Evolutionary conservation across 306 rosid species (phyloP), one percentile per base, ranked within the genome.

Genomic region (Myrica gale): DNA sequence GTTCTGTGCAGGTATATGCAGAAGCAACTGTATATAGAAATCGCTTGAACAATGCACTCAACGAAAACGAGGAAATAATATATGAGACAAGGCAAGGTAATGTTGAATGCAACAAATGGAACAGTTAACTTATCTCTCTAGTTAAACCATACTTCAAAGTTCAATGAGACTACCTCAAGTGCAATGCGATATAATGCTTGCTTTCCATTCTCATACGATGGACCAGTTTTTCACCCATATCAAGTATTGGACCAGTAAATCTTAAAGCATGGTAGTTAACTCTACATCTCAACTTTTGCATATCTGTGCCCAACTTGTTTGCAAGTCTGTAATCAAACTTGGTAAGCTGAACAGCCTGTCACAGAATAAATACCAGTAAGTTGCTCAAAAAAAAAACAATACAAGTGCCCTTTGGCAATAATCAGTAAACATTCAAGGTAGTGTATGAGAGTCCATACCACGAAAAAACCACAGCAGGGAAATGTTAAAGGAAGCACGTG

Each of bases 271-370:
- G 99, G 83, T 96, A 96, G 77, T 96, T 96, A 69, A 87, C 99
- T 84, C 99, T 87, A 72, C 99, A 96, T 86, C 99, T 90, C 85
- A 96, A 79, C 82, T 92, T 96, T 84, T 96, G 99, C 69, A 88
- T 86, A 80, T 96, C 97, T 50, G 97, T 83, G 62, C 79, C 88
- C 91, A 96, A 84, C 85, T 82, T 93, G 89, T 92, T 96, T 83
- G 99, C 87, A 65, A 96, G 98, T 87, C 99, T 90, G 92, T 92
- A 96, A 84, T 96, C 99, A 82, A 89, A 96, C 87, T 87, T 92
- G 85, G 83, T 90, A 69, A 96, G 99, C 92, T 89, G 93, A 80
- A 96, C 88, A 79, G 93, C 98, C 98, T 96, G 96, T 78, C 77
- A 82, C 56, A 79, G 42, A 81, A 83, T 62, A 84, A 74, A 85